Base-by-base conservation (phyloP, 441 rosid genomes). In the Aleurites moluccanus region DNA sequence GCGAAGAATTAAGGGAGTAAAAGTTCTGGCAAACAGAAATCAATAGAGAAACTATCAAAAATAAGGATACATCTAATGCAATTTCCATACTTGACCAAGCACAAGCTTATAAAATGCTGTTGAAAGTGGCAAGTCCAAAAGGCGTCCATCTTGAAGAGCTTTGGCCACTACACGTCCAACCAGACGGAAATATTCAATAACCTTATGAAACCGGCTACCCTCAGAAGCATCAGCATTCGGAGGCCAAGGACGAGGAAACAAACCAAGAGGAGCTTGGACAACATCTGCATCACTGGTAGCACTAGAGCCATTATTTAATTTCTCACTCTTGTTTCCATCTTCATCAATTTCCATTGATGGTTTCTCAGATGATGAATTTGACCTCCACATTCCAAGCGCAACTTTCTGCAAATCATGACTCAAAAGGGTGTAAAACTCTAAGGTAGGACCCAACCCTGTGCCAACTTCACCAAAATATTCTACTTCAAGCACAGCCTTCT, bases 381-480 rank as follows among this genome's bases (percentile, higher is more conserved):
- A 90, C 80, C 99, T 90, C 99, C 99, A 94, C 98, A 97, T 91
- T 82, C 91, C 96, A 79, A 97, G 94, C 44, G 87, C 77, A 83
- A 73, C 87, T 79, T 89, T 97, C 80, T 97, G 99, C 74, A 97
- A 81, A 82, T 97, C 99, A 70, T 91, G 97, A 85, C 99, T 94
- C 72, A 97, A 70, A 77, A 97, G 96, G 25, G 99, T 97, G 83
- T 97, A 97, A 74, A 97, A 97, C 86, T 97, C 99, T 73, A 97
- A 85, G 21, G 99, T 97, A 59, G 99, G 99, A 65, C 99, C 99
- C 80, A 97, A 83, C 52, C 99, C 99, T 59, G 99, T 97, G 67
- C 99, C 99, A 77, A 97, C 99, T 89, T 97, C 99, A 73, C 99
- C 99, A 90, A 97, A 94, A 85, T 97, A 97, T 82, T 97, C 99